Percentiles rank a stretch among this genome's conserved stretches.
Evolutionary conservation across 805 yeast genomes (phyloP).

Genomic region (Pichia ethanolica): DNA sequence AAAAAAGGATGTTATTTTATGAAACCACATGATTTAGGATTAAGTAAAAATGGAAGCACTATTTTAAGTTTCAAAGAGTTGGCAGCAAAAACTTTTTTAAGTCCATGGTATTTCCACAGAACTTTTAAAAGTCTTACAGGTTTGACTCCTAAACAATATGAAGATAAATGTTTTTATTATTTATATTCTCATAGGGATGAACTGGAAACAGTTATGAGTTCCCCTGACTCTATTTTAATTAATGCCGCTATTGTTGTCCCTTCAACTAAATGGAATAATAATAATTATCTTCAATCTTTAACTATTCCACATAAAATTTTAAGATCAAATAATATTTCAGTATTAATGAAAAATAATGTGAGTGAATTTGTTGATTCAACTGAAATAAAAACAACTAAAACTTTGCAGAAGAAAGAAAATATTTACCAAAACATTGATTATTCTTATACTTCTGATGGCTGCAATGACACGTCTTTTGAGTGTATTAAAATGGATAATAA

Average conservation of each 20-base stretch:
- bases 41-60: slow-evolving; percentile 64
- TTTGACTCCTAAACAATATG: slow-evolving; percentile 81
- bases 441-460: too few relatives aligned
- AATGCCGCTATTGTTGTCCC: slow-evolving; percentile 29
- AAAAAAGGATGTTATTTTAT: slow-evolving; percentile 6
- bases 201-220: slow-evolving; percentile 10
- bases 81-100: slow-evolving; percentile 73
- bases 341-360: too few relatives aligned
- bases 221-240: slow-evolving; percentile 22
- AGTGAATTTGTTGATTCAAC: too few relatives aligned
- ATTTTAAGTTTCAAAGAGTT: slow-evolving; percentile 78
- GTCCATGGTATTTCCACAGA: slow-evolving; percentile 92
- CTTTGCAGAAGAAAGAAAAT: too few relatives aligned
- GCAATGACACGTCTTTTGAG: too few relatives aligned
- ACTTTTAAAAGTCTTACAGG: slow-evolving; percentile 84
- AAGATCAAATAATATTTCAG: too few relatives aligned
- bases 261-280: too few relatives aligned
- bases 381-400: too few relatives aligned
- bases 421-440: too few relatives aligned
- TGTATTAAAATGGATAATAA: too few relatives aligned
- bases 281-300: too few relatives aligned
- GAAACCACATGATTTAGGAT: slow-evolving; percentile 21
- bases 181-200: slow-evolving; percentile 30
- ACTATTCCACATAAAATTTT: too few relatives aligned
- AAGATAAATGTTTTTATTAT: slow-evolving; percentile 70